Percentiles rank a stretch among this genome's conserved stretches.
Conservation (phyloP, 176 grass and related monocot genomes). For the Musa troglodytarum region DNA sequence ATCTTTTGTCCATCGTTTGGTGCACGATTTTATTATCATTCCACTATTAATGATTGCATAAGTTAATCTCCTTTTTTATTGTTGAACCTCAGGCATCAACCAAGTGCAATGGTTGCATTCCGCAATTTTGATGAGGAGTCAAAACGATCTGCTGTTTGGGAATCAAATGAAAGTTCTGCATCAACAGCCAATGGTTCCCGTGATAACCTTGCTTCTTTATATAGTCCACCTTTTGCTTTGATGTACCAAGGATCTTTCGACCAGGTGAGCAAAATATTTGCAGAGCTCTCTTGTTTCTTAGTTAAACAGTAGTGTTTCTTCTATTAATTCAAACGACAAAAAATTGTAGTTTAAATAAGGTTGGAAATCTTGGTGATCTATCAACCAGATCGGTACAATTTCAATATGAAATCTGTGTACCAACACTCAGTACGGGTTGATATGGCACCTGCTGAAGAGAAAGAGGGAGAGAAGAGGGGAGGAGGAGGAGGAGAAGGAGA, state of each 20-base stretch:
- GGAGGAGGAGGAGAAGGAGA: no score
- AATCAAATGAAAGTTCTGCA: conserved; percentile 48
- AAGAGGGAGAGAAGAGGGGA: no score
- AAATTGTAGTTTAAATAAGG: no score
- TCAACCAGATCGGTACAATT: no score
- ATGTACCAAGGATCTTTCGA: conserved; percentile 95
- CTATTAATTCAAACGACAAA: background rate
- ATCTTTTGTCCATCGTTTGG: background rate
- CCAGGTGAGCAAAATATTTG: conserved; percentile 38
- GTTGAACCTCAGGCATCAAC: conserved; percentile 30
- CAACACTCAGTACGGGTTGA: no score
- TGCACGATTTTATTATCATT: background rate
- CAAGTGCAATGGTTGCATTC: conserved; percentile 53
- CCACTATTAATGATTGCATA: background rate
- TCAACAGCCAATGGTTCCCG: conserved; percentile 34
- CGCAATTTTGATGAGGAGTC: conserved; percentile 88
- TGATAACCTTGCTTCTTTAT: conserved; percentile 79
- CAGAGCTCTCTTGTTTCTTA: conserved; percentile 7
- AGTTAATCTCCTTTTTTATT: background rate
- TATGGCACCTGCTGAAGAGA: no score
- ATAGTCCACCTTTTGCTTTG: conserved; percentile 76
- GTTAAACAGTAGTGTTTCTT: background rate
- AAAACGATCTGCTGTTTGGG: conserved; percentile 75
- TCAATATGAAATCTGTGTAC: no score
- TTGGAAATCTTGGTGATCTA: no score